Conservation (phyloP, 1,284 basidiomycete species). For the Marasmius fiardii region DNA sequence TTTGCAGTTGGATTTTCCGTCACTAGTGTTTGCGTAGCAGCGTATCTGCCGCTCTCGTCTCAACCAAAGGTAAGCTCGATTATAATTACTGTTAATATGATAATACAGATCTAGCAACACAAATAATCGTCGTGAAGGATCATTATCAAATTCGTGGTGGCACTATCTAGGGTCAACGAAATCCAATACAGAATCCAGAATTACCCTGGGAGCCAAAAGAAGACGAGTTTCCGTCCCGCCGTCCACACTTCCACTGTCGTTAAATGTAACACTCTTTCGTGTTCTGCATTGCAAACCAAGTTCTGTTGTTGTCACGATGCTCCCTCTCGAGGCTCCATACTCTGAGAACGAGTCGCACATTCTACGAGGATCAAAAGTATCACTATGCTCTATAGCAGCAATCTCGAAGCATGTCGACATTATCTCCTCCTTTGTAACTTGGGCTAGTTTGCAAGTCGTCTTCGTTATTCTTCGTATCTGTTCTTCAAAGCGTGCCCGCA, state of each 20-base stretch:
- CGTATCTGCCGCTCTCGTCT: no score
- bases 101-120: no score
- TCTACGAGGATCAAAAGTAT: constrained; percentile 42
- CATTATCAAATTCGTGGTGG: background rate
- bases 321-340: constrained; percentile 46
- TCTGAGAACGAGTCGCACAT: constrained; percentile 71
- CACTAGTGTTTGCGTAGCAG: no score
- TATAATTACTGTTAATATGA: no score
- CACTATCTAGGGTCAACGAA: constrained; percentile 40
- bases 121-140: background rate
- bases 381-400: constrained; percentile 50
- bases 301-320: constrained; percentile 66
- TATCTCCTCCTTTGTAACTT: constrained; percentile 63
- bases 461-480: constrained; percentile 62
- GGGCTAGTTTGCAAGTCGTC: constrained; percentile 55
- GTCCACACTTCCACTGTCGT: constrained; percentile 36
- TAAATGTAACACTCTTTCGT: constrained; percentile 31
- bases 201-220: constrained; percentile 65
- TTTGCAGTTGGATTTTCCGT: no score
- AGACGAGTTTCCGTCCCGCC: constrained; percentile 44
- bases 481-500: constrained; percentile 49
- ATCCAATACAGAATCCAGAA: constrained; percentile 66
- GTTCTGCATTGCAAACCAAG: constrained; percentile 63
- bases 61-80: no score
- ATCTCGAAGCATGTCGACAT: constrained; percentile 72